Evolutionary conservation across 768 basidiomycete species (phyloP).

Genomic region (Hortiboletus campestris): DNA sequence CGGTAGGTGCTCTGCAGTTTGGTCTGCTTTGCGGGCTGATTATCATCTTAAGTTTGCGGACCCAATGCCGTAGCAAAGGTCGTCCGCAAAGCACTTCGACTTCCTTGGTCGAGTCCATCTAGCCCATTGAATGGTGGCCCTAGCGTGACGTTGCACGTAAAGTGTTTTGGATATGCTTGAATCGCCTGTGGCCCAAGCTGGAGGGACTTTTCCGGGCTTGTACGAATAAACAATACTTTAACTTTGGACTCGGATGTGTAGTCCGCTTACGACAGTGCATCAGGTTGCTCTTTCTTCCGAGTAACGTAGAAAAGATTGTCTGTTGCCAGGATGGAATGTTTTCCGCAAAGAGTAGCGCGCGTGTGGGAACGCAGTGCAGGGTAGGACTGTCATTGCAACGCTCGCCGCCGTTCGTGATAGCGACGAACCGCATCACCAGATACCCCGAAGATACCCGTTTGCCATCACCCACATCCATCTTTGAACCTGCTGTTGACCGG

Average conservation of each 20-base stretch:
- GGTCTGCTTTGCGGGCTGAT: background rate
- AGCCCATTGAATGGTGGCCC: slow-evolving; percentile 31
- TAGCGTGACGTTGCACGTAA: slow-evolving; percentile 33
- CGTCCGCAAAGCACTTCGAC: slow-evolving; percentile 37
- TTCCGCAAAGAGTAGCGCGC: background rate
- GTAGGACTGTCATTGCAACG: slow-evolving; percentile 5
- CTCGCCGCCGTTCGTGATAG: slow-evolving; percentile 17
- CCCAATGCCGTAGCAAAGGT: slow-evolving; percentile 34
- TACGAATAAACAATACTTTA: background rate
- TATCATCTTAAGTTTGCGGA: slow-evolving; percentile 33
- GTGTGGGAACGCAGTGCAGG: slow-evolving; percentile 21
- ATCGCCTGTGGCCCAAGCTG: background rate
- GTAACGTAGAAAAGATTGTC: no score
- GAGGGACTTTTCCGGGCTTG: background rate
- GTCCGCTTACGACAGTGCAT: background rate
- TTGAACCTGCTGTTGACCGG: background rate
- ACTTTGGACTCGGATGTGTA: background rate
- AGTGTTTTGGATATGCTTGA: slow-evolving; percentile 36
- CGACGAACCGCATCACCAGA: slow-evolving; percentile 12
- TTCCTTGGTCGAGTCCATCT: slow-evolving; percentile 28
- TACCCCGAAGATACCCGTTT: slow-evolving; percentile 21
- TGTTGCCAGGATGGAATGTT: background rate
- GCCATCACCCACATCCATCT: background rate
- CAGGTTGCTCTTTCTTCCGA: background rate
- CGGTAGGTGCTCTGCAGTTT: slow-evolving; percentile 31